phyloP scores from a whole-genome alignment of 2,329 filamentous ascomycete genomes.

The Diaporthe amygdali region DNA sequence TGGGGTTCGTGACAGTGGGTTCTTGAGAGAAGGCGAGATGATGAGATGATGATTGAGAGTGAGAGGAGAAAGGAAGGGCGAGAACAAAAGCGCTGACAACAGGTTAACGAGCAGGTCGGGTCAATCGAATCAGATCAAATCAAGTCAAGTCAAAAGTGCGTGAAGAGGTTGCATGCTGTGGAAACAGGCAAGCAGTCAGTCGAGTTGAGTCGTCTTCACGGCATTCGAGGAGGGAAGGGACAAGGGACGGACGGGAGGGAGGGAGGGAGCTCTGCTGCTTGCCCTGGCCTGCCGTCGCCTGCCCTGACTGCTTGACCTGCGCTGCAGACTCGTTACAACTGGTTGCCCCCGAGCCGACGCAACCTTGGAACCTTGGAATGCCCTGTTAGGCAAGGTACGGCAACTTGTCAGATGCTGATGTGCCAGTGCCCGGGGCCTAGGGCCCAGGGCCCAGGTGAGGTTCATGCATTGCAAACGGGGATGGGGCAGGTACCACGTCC shows the following conservation, averaged over 20 bases:
- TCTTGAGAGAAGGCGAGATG: conserved; percentile 6
- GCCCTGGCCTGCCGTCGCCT: too few species aligned
- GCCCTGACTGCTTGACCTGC: background rate
- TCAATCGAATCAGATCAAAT: background rate
- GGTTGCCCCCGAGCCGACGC: conserved; percentile 8
- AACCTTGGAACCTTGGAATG: background rate
- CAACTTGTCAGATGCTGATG: background rate
- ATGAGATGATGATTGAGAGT: background rate
- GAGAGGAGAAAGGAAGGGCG: background rate
- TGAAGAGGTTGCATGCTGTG: conserved; percentile 9
- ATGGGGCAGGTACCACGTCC: background rate
- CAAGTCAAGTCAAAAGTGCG: background rate
- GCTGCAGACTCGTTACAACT: conserved; percentile 12
- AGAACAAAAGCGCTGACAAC: conserved; percentile 1
- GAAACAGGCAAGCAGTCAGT: conserved; percentile 1
- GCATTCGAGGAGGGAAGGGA: conserved; percentile 7
- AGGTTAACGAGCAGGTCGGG: background rate
- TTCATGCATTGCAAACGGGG: conserved; percentile 11
- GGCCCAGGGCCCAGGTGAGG: background rate
- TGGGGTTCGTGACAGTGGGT: background rate
- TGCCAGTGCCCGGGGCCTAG: background rate
- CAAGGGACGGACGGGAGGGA: conserved; percentile 4
- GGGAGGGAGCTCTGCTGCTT: background rate
- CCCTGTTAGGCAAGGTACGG: conserved; percentile 3
- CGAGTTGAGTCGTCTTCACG: conserved; percentile 9